Evolutionary conservation across 2,329 filamentous ascomycete species (phyloP), one percentile per base, ranked within the genome.

Genomic region (Myriosclerotinia duriaeana): DNA sequence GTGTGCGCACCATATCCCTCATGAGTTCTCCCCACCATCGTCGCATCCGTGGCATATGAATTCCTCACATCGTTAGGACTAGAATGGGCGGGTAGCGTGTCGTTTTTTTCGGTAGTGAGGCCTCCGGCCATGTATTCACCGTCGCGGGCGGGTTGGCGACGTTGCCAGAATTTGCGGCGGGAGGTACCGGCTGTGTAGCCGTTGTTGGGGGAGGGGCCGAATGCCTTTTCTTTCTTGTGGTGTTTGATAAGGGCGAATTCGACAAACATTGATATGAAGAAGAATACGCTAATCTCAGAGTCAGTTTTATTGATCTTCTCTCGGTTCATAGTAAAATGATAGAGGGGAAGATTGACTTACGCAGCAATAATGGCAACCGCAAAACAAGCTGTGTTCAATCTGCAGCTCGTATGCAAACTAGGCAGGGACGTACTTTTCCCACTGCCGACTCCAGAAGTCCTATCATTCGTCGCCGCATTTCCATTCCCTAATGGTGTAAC

Each of bases 291-390:
- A 53, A 30, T 40, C 8, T 6, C 7, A n/a, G 8, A 26, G 20
- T 65, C 46, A 61, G 46, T 53, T 26, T 40, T 30, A 26, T 54
- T 36, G 58, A 14, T 55, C 17, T 26, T 20, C 67, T 64, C 58
- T 46, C 22, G 48, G 56, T 42, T 40, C 4, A 34, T 6, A 38
- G 17, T 1, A 26, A 38, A 30, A 5, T n/a, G 30, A 48, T 17
- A 11, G 7, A 50, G 15, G 36, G 30, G 5, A 22, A 17, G 34
- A 42, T 26, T 44, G 22, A 80, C 83, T 80, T 81, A 93, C 87
- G 90, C 87, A 74, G 84, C 90, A 66, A 93, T 85, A 68, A 97
- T 90, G 40, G 93, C 81, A 20, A 95, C 87, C 4, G 91, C 90
- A 71, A 97, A 88, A 68, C 83, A 85, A 54, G 89, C 92, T 60